phyloP scores from a whole-genome alignment of 306 rosid genomes.

The Canavalia gladiata region DNA sequence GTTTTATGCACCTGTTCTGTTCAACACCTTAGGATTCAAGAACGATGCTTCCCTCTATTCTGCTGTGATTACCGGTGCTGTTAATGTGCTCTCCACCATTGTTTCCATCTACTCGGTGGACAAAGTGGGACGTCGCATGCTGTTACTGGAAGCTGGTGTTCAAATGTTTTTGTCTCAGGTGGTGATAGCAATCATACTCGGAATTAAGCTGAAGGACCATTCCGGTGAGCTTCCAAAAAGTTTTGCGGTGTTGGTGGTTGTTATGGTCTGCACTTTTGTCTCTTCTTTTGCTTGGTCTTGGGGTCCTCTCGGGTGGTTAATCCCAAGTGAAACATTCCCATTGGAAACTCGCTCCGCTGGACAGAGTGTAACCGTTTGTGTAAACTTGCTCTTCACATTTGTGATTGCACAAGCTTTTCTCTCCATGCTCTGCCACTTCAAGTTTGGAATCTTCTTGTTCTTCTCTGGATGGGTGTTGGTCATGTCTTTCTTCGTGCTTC shows the following conservation, averaged over 20 bases:
- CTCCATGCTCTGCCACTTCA: conserved; percentile 86
- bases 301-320: conserved; percentile 94
- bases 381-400: conserved; percentile 82
- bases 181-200: conserved; percentile 69
- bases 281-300: conserved; percentile 94
- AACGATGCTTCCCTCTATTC: conserved; percentile 86
- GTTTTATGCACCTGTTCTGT: conserved; percentile 89
- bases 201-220: conserved; percentile 65
- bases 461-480: conserved; percentile 84
- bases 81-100: conserved; percentile 73
- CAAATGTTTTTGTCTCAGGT: conserved; percentile 88
- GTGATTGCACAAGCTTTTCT: conserved; percentile 84
- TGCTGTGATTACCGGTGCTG: conserved; percentile 87
- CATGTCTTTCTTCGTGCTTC: conserved; percentile 70
- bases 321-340: conserved; percentile 89
- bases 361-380: conserved; percentile 82
- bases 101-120: conserved; percentile 84
- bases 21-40: conserved; percentile 78
- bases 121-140: conserved; percentile 81
- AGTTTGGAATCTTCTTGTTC: conserved; percentile 89
- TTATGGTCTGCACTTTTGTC: conserved; percentile 80
- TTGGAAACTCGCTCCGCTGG: conserved; percentile 91
- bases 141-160: conserved; percentile 83
- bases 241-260: conserved; percentile 64
- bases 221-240: conserved; percentile 53